Base-by-base conservation (phyloP, 2,329 filamentous ascomycete species). In the Onygena corvina region DNA sequence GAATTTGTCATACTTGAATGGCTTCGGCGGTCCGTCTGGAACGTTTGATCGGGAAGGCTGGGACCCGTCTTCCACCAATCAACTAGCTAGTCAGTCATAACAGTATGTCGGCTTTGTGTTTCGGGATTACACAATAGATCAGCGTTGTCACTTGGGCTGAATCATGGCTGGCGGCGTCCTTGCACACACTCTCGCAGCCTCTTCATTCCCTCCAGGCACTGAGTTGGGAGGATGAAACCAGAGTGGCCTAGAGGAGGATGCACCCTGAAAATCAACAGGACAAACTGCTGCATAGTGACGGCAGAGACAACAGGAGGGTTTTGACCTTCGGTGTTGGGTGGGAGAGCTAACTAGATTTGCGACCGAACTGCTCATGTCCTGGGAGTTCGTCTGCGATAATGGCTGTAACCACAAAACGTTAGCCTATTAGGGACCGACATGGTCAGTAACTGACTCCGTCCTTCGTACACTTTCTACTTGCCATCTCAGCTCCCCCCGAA, bases 51-150 rank as follows among this genome's bases (percentile, higher is more conserved):
- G 21, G 27, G 38, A 42, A 42, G 38, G 38, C 38, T 42, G 38
- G 36, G 36, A 42, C 25, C 21, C 11, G 36, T n/a, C 8, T 21
- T n/a, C 21, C 12, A 9, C 20, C 36, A n/a, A n/a, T 25, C n/a
- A n/a, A n/a, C n/a, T n/a, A n/a, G n/a, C n/a, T n/a, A n/a, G n/a
- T n/a, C n/a, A n/a, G n/a, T n/a, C n/a, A n/a, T n/a, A n/a, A 20
- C n/a, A 20, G 16, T 27, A 7, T 42, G 38, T 21, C 21, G 18
- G 38, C 12, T 2, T 29, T 21, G 9, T 9, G 12, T n/a, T 25
- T 42, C 21, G 38, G 20, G 38, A 25, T 42, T 23, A 27, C n/a
- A n/a, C n/a, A n/a, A n/a, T n/a, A n/a, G 38, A 42, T 42, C 38
- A 42, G 21, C 38, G 16, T 27, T 23, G 18, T 42, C 38, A 42